Evolutionary conservation across 768 basidiomycete genomes (phyloP), one percentile per base, ranked within the genome.

Genomic region (Butyriboletus loyo): DNA sequence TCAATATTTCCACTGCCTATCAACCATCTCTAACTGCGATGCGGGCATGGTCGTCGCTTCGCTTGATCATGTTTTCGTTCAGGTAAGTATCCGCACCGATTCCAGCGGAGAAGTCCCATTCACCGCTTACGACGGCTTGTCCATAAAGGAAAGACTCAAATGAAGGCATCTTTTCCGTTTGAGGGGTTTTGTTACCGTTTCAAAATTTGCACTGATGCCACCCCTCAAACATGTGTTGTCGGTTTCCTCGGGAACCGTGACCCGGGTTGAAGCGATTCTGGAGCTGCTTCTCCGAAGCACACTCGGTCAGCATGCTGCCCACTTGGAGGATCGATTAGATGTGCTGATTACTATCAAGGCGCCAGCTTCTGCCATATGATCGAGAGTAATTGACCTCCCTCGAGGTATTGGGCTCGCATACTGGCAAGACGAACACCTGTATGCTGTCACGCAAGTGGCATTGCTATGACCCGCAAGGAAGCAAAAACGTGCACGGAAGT

Each of bases 401-500:
- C 27, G 37, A 50, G 43, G 21, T 32, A 27, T 46, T 30, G 46
- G 30, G 27, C n/a, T 40, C 35, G 31, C 38, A 21, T 28, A 39
- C 45, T 50, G 41, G 42, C 47, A 43, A n/a, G 38, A 34, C 19
- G 28, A 50, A 17, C 31, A 35, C 41, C 35, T 22, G 36, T 17
- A 34, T 42, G 41, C 40, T 36, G 32, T 54, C 30, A 53, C 38
- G 38, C 52, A 45, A 56, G 39, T 39, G 19, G 8, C 32, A 61
- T 32, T n/a, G n/a, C n/a, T 3, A 41, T 31, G 43, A 42, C 36
- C n/a, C 39, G 37, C 34, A 21, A 42, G 15, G 37, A 48, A 30
- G 53, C 25, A 13, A 42, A 34, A 21, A 39, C 24, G 35, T 46
- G 43, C 21, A 21, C 22, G 11, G 19, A 46, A n/a, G 34, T 17